Evolutionary conservation across 176 grass and related monocot species (phyloP).

Genomic region (Eragrostis nindensis): DNA sequence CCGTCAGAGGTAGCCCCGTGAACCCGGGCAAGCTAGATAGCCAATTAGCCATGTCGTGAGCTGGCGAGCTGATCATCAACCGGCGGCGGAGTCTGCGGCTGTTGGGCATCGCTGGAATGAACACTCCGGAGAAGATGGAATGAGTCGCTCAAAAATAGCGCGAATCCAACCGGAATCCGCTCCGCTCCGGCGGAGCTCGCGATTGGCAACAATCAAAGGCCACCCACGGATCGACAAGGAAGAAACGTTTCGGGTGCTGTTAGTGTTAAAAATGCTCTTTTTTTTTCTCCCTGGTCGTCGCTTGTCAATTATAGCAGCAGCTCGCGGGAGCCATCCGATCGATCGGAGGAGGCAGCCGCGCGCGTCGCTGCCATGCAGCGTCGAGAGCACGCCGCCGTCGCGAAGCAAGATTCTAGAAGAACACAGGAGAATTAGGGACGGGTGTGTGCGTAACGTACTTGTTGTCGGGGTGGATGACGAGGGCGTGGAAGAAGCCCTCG

Average conservation of each 20-base stretch:
- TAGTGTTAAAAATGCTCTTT: not conserved
- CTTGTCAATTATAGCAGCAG: not conserved
- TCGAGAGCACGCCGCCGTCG: not conserved
- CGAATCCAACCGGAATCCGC: not conserved
- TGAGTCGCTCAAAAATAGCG: not conserved
- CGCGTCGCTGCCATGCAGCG: constrained; percentile 21
- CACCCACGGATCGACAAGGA: too few relatives aligned
- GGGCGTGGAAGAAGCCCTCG: constrained; percentile 34
- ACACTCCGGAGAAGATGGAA: not conserved
- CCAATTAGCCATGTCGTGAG: not conserved
- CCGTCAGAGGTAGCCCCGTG: constrained; percentile 27
- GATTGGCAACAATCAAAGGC: not conserved
- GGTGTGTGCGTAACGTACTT: not conserved
- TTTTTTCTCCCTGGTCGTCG: not conserved
- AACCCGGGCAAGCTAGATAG: constrained; percentile 9
- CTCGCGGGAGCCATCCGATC: not conserved
- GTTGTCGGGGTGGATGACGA: constrained; percentile 83
- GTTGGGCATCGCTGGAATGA: not conserved
- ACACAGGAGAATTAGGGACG: not conserved
- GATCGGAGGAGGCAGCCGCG: not conserved
- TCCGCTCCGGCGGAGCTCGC: too few relatives aligned
- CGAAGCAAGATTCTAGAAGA: not conserved
- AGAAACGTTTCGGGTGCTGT: not conserved
- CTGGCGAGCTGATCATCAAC: constrained; percentile 38
- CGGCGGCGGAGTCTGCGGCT: not conserved